phyloP scores from a whole-genome alignment of 371 early-diverging fungal genomes.

The Mortierella sp. region DNA sequence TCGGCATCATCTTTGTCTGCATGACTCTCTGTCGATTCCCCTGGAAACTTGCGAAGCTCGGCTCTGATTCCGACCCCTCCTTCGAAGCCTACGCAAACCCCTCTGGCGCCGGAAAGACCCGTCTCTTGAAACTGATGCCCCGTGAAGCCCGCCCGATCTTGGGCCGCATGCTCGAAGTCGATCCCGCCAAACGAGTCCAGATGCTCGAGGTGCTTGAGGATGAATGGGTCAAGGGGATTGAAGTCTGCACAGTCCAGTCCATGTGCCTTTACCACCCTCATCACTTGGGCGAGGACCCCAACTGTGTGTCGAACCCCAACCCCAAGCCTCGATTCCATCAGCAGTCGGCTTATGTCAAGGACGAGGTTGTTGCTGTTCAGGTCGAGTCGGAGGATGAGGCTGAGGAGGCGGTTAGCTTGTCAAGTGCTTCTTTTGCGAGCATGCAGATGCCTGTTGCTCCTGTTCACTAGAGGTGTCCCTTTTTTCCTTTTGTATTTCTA shows the following conservation, averaged over 20 bases:
- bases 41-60: constrained; percentile 68
- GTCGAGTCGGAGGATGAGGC: constrained; percentile 8
- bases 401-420: background rate
- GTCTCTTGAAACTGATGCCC: constrained; percentile 64
- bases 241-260: constrained; percentile 59
- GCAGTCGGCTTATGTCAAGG: constrained; percentile 8
- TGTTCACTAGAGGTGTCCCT: constrained; percentile 7
- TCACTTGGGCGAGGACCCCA: constrained; percentile 53
- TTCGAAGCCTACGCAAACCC: constrained; percentile 60
- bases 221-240: constrained; percentile 68
- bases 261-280: constrained; percentile 60
- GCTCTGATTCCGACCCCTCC: constrained; percentile 58
- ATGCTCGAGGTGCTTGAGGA: constrained; percentile 63
- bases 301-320: constrained; percentile 29
- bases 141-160: constrained; percentile 61
- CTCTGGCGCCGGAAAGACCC: constrained; percentile 56
- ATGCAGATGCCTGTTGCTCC: constrained; percentile 25
- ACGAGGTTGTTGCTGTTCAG: constrained; percentile 7
- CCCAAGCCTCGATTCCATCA: constrained; percentile 26
- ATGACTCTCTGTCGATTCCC: constrained; percentile 78
- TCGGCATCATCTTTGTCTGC: constrained; percentile 78
- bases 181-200: constrained; percentile 63
- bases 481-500: background rate
- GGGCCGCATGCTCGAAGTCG: constrained; percentile 62
- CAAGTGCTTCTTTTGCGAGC: constrained; percentile 6